Evolutionary conservation across 148 eudicot genomes (phyloP), one percentile per base, ranked within the genome.

Genomic region (Limonium bicolor): DNA sequence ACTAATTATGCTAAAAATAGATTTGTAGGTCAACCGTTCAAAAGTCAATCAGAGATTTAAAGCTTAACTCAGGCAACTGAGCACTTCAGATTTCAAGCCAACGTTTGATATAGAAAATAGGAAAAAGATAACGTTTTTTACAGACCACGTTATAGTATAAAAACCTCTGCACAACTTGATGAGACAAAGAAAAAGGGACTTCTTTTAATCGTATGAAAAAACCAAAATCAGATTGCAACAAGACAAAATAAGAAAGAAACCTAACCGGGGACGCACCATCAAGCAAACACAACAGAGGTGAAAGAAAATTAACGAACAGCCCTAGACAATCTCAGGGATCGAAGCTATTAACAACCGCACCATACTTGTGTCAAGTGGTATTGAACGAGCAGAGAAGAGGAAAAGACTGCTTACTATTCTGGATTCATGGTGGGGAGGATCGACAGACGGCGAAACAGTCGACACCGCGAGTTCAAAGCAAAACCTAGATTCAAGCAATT

Each of bases 361-460:
- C 12, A 17, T 27, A 4, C 5, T 18, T 46, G 9, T 19, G 20
- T n/a, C 23, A 2, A 20, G 13, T 19, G 6, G 12, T 4, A 32
- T n/a, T 9, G 11, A 37, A 25, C 20, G 20, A 50, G 30, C 23
- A 36, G 18, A 21, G 7, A n/a, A 0, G 2, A 32, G 16, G 20
- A 27, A 12, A 2, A 34, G 27, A 42, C 29, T 10, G 29, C 61
- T 24, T 62, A 64, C 69, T 64, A 64, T 28, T 64, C 68, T 18
- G 60, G 68, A 63, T 56, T 57, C 68, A 64, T 64, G 55, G 46
- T 44, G 42, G 41, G 20, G 40, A 36, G 7, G 41, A 45, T 2
- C 4, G 26, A 37, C 37, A 21, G 25, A 33, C 24, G 22, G 8
- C 17, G 10, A 34, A 23, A 48, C 9, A 20, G 28, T 40, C 31